A percentile compares a stretch with the other conserved stretches of the same genome.
Evolutionary conservation across 2,329 filamentous ascomycete species (phyloP).

Genomic region (Curvularia lunata): DNA sequence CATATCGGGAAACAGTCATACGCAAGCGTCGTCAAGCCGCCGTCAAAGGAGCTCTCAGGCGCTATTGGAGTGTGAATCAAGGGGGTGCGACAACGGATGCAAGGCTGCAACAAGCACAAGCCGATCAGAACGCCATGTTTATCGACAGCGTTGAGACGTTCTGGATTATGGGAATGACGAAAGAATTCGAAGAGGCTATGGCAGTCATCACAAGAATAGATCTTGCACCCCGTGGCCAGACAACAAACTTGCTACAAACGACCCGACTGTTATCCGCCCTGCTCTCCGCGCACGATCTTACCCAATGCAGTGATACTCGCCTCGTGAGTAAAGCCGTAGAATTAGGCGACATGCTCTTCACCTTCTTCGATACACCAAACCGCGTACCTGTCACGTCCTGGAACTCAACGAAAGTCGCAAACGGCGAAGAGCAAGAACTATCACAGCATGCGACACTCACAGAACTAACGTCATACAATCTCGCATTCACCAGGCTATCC

Average conservation of each 20-base stretch:
- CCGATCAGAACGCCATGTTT: neutral
- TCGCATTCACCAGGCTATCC: constrained; percentile 54
- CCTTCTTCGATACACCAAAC: constrained; percentile 69
- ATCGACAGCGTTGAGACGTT: neutral
- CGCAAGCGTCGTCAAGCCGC: constrained; percentile 67
- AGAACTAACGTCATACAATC: constrained; percentile 50
- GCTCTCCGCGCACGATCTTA: constrained; percentile 4
- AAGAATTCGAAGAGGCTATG: constrained; percentile 1
- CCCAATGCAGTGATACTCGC: constrained; percentile 32
- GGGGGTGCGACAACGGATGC: neutral
- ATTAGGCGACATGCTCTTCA: constrained; percentile 67
- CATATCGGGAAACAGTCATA: constrained; percentile 47
- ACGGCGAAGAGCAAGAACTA: constrained; percentile 42
- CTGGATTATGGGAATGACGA: constrained; percentile 4
- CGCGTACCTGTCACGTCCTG: constrained; percentile 61
- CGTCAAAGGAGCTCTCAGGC: constrained; percentile 75
- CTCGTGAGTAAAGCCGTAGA: constrained; percentile 66
- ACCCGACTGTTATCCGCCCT: neutral
- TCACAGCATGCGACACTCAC: constrained; percentile 48
- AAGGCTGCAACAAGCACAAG: neutral
- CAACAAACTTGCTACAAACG: neutral
- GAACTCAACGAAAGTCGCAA: constrained; percentile 18
- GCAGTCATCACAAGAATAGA: neutral
- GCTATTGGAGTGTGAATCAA: constrained; percentile 77
- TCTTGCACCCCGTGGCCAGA: neutral